phyloP scores from a whole-genome alignment of 306 rosid genomes.

The Luffa aegyptiaca region DNA sequence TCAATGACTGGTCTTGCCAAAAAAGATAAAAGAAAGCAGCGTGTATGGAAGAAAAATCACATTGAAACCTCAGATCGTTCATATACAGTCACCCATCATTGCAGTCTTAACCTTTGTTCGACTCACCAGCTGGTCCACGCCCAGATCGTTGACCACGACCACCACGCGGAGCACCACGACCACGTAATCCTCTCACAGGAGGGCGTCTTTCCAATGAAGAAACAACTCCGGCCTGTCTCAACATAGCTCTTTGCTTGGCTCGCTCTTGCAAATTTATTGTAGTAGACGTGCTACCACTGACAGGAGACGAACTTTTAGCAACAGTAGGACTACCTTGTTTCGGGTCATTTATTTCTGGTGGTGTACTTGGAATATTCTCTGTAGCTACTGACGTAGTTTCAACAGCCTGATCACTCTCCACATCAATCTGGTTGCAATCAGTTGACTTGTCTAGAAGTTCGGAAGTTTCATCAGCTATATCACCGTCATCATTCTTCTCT shows the following conservation, averaged over 20 bases:
- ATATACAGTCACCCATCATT: background rate
- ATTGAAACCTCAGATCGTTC: background rate
- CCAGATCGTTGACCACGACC: slow-evolving; percentile 49
- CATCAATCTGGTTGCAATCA: slow-evolving; percentile 32
- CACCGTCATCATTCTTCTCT: slow-evolving; percentile 61
- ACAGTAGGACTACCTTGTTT: slow-evolving; percentile 29
- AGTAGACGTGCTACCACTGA: slow-evolving; percentile 22
- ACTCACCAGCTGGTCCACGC: slow-evolving; percentile 36
- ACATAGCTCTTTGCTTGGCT: slow-evolving; percentile 51
- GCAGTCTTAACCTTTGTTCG: background rate
- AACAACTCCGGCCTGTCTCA: slow-evolving; percentile 57
- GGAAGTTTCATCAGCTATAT: slow-evolving; percentile 52
- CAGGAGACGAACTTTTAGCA: slow-evolving; percentile 42
- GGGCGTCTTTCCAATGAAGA: slow-evolving; percentile 41
- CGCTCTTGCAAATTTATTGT: slow-evolving; percentile 57
- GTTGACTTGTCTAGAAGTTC: slow-evolving; percentile 62
- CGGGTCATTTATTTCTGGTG: slow-evolving; percentile 29
- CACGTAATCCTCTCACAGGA: slow-evolving; percentile 47
- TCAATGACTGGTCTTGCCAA: background rate
- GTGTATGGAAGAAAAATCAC: background rate
- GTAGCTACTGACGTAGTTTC: slow-evolving; percentile 26
- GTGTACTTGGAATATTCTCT: slow-evolving; percentile 26
- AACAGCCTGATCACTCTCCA: slow-evolving; percentile 44
- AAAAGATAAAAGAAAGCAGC: background rate
- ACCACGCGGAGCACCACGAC: slow-evolving; percentile 25